phyloP scores from a whole-genome alignment of 129 eudicot species.

The Sambucus nigra region DNA sequence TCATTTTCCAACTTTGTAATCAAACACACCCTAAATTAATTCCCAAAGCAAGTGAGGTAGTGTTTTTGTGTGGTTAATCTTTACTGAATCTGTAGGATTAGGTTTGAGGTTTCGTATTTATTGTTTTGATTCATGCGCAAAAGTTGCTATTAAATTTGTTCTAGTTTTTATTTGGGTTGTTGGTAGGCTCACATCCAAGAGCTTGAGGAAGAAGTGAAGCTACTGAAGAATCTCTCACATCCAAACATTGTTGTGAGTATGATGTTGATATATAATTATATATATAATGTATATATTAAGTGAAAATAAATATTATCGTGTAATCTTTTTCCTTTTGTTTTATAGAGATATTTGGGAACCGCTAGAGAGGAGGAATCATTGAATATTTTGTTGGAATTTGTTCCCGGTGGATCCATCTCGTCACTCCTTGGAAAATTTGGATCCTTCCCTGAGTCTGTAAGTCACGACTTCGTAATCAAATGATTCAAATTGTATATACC shows the following conservation, averaged over 20 bases:
- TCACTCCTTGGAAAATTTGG: slow-evolving; percentile 96
- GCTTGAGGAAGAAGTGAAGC: slow-evolving; percentile 97
- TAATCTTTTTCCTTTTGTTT: slow-evolving; percentile 3
- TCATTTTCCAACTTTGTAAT: no score
- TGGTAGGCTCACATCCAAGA: slow-evolving; percentile 77
- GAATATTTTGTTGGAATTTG: slow-evolving; percentile 90
- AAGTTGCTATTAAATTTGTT: neutral
- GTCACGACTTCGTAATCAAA: slow-evolving; percentile 13
- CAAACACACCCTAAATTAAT: no score
- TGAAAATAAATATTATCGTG: no score
- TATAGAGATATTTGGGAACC: slow-evolving; percentile 91
- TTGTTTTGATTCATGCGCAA: neutral
- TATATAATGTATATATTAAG: no score
- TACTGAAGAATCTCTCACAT: slow-evolving; percentile 85
- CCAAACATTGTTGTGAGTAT: slow-evolving; percentile 84
- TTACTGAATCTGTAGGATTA: no score
- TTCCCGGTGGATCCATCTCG: slow-evolving; percentile 94
- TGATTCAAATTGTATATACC: neutral
- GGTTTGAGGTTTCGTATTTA: neutral
- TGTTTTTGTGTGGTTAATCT: no score
- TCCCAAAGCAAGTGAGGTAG: no score
- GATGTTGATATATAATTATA: neutral
- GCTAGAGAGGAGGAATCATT: slow-evolving; percentile 85
- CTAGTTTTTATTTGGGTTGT: neutral
- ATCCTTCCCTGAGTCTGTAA: slow-evolving; percentile 97